These are phyloP conservation scores for Ruellia speciosa DNA, from an alignment of 305 asterid genomes.

Conservation along the genomic window DNA sequence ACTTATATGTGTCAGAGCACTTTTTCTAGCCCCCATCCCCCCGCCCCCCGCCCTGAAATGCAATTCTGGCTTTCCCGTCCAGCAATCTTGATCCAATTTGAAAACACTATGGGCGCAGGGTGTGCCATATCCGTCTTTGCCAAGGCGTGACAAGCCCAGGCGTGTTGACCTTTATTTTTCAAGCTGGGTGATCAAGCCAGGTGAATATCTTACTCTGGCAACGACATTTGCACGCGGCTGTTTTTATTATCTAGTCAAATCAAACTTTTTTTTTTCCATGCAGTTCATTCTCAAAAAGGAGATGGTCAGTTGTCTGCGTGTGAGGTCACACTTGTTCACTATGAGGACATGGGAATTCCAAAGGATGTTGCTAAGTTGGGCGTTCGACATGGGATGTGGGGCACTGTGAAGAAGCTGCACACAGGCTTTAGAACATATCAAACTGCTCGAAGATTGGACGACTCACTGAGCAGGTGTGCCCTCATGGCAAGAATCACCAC, in stretches of 20 bases:
- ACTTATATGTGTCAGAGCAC: no score
- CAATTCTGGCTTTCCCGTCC: background rate
- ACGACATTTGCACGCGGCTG: background rate
- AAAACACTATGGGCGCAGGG: conserved; percentile 39
- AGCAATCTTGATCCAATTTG: conserved; percentile 10
- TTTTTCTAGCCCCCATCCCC: no score
- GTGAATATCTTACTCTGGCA: conserved; percentile 26
- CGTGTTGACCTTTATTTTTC: conserved; percentile 84
- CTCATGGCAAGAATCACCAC: conserved; percentile 50
- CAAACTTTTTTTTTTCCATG: conserved; percentile 9
- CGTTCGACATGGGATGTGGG: conserved; percentile 97
- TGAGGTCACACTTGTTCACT: conserved; percentile 74
- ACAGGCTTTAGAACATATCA: conserved; percentile 76
- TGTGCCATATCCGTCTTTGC: conserved; percentile 59
- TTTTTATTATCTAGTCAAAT: background rate
- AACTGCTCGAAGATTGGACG: conserved; percentile 46
- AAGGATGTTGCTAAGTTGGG: conserved; percentile 87
- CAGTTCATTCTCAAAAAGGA: conserved; percentile 69
- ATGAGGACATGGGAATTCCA: conserved; percentile 96
- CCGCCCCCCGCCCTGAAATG: no score
- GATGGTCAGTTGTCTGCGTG: conserved; percentile 72
- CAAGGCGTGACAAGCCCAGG: conserved; percentile 79
- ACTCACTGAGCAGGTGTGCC: conserved; percentile 45
- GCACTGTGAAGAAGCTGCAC: conserved; percentile 81
- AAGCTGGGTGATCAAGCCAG: conserved; percentile 88